Base-by-base conservation (phyloP, 257 asterid genomes). In the Solanum phureja region DNA sequence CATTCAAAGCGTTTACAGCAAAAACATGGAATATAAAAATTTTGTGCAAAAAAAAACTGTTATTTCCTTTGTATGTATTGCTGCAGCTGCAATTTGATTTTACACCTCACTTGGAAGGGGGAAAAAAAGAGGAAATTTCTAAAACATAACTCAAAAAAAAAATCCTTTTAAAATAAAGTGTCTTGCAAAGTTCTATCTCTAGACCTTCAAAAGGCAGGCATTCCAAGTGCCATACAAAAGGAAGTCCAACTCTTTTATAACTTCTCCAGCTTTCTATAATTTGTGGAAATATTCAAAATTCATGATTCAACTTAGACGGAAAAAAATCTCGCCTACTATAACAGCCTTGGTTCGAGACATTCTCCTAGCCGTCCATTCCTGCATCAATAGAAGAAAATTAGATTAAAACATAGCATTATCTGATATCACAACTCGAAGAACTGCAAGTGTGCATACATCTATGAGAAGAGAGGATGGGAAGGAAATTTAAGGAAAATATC, bases 281-380 rank as follows among this genome's bases (percentile, higher is more conserved):
- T 16, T 66, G 64, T 66, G 77, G 75, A 83, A 88, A 84, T 75
- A 85, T 85, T 81, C 90, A 86, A 88, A 88, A 86, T 79, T 86
- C 87, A 76, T 44, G 85, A 81, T 79, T 86, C 86, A 81, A 81
- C 87, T 64, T 87, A 24, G 14, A 38, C 71, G 79, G 21, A 31
- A 72, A 34, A 71, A 9, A 56, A 40, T 19, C 23, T 79, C 86
- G 34, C 58, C 77, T 46, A 52, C 84, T 24, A 71, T 81, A 42
- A 62, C 52, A 66, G 58, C 21, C 81, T 44, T 82, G 29, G 60
- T 68, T 71, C 40, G 31, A 49, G 56, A 24, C 27, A 14, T 66
- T 73, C 83, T 24, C 87, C 88, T 88, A 86, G 16, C 87, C 84
- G 13, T 42, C 87, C 40, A 86, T 66, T 21, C 88, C 90, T 86